Conservation (phyloP, 129 eudicot genomes). For the Chrysanthemum lavandulifolium region DNA sequence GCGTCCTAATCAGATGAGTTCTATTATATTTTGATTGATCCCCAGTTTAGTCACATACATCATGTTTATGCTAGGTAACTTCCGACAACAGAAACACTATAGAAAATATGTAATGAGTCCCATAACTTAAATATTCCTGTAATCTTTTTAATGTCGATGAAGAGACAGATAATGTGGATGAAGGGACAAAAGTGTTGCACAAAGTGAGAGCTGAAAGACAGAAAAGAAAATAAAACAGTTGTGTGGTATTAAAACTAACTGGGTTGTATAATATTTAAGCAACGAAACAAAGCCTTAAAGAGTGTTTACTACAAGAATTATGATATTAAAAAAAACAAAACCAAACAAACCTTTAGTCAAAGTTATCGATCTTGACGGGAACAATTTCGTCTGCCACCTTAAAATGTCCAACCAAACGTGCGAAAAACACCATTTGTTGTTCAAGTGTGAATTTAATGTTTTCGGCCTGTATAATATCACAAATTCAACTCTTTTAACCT, state of each 20-base stretch:
- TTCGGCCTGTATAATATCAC: conserved; percentile 65
- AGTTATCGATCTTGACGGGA: conserved; percentile 76
- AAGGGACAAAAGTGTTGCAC: background rate
- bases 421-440: conserved; percentile 97
- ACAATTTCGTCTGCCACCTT: conserved; percentile 75
- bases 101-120: background rate
- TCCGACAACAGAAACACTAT: too few species aligned
- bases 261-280: background rate
- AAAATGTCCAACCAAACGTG: conserved; percentile 81
- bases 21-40: too few species aligned
- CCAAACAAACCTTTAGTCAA: conserved; percentile 44
- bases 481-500: background rate
- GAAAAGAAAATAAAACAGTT: background rate
- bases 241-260: background rate
- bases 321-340: background rate
- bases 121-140: conserved; percentile 3
- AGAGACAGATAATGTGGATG: background rate
- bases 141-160: background rate
- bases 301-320: too few species aligned
- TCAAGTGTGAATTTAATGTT: conserved; percentile 92
- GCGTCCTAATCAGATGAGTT: too few species aligned
- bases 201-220: background rate
- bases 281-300: background rate
- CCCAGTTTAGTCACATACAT: too few species aligned
- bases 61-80: too few species aligned